These are phyloP conservation scores for Begonia loranthoides DNA, from an alignment of 306 rosid genomes.

Conservation along the genomic window DNA sequence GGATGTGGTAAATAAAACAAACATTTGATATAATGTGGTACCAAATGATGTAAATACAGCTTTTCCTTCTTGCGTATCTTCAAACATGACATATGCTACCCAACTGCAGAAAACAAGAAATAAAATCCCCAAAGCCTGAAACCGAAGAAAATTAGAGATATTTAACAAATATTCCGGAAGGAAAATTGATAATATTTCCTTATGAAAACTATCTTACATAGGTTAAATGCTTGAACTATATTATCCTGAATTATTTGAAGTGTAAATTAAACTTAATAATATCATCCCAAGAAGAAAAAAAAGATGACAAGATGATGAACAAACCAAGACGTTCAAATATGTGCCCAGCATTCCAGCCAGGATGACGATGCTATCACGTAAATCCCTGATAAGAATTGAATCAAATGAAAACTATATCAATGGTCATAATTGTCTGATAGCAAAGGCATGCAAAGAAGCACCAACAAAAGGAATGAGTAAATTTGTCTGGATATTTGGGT, in stretches of 20 bases:
- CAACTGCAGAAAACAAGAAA: conserved; percentile 92
- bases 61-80: conserved; percentile 81
- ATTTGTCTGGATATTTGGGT: too few relatives aligned
- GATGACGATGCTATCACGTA: conserved; percentile 50
- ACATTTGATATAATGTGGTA: conserved; percentile 66
- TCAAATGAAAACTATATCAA: not conserved
- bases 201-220: too few relatives aligned
- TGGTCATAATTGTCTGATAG: too few relatives aligned
- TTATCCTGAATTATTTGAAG: too few relatives aligned
- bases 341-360: conserved; percentile 91
- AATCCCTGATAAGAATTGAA: conserved; percentile 44
- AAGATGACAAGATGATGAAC: conserved; percentile 20
- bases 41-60: conserved; percentile 70
- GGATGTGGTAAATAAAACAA: conserved; percentile 77
- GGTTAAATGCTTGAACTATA: too few relatives aligned
- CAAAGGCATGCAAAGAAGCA: too few relatives aligned
- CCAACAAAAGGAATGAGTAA: too few relatives aligned
- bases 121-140: conserved; percentile 77
- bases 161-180: not conserved
- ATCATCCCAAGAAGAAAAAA: not conserved
- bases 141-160: conserved; percentile 13
- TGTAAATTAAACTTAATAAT: not conserved
- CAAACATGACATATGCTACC: conserved; percentile 92
- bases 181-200: too few relatives aligned
- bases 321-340: conserved; percentile 72